Evolutionary conservation across 352 stramenopile genomes (phyloP).

Genomic region (Pythium periplocum): DNA sequence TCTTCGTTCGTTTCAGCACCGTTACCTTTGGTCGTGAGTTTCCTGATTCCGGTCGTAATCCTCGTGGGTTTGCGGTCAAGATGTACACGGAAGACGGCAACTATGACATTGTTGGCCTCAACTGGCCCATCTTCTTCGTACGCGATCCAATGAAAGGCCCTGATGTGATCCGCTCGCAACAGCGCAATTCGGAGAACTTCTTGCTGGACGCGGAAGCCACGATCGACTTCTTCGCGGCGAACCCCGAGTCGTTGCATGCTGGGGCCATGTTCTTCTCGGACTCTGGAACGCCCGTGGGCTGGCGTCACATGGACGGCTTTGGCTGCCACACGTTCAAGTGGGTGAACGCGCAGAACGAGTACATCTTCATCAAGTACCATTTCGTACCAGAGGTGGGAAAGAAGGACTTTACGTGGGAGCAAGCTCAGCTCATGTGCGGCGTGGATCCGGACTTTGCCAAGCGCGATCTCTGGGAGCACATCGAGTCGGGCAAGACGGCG

Average conservation of each 20-base stretch:
- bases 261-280: constrained; percentile 87
- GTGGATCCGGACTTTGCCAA: constrained; percentile 87
- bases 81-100: constrained; percentile 94
- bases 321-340: constrained; percentile 90
- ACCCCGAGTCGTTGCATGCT: constrained; percentile 88
- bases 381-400: constrained; percentile 91
- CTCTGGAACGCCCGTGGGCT: constrained; percentile 85
- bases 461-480: constrained; percentile 90
- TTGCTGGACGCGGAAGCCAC: constrained; percentile 86
- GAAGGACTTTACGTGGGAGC: constrained; percentile 80
- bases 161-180: constrained; percentile 92
- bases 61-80: constrained; percentile 90
- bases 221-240: constrained; percentile 92
- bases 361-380: constrained; percentile 91
- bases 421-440: constrained; percentile 59
- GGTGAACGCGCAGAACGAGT: constrained; percentile 73
- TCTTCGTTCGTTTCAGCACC: constrained; percentile 20
- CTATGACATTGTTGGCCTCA: constrained; percentile 92
- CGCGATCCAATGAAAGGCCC: constrained; percentile 91
- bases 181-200: constrained; percentile 87
- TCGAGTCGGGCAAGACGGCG: constrained; percentile 72
- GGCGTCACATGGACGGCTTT: constrained; percentile 91
- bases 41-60: constrained; percentile 49
- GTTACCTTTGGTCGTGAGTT: constrained; percentile 21
- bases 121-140: constrained; percentile 94